These are phyloP conservation scores for Trametes sanguinea DNA, from an alignment of 768 basidiomycete genomes.

Conservation along the genomic window DNA sequence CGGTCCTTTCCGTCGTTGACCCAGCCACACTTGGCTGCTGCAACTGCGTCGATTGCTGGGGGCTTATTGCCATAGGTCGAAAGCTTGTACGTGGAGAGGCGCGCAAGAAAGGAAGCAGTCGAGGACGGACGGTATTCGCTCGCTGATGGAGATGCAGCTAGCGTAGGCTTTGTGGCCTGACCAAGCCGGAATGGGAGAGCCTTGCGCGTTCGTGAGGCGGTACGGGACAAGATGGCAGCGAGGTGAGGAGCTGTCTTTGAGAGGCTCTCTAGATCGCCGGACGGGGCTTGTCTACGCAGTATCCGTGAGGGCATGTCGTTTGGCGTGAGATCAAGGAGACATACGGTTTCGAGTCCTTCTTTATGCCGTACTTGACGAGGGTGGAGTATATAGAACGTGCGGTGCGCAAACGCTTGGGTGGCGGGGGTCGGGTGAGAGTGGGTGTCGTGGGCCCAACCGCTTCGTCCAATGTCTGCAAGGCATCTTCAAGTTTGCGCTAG, in stretches of 20 bases:
- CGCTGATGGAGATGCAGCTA: constrained; percentile 35
- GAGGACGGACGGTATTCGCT: constrained; percentile 83
- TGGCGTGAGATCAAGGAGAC: constrained; percentile 4
- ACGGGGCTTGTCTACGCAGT: constrained; percentile 11
- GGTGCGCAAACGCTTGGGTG: constrained; percentile 56
- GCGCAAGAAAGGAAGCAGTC: constrained; percentile 66
- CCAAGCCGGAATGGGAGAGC: constrained; percentile 48
- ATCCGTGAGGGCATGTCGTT: background rate
- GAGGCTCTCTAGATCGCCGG: constrained; percentile 35
- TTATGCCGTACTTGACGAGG: constrained; percentile 75
- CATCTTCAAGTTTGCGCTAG: constrained; percentile 83
- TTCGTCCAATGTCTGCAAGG: constrained; percentile 68
- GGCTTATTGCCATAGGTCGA: constrained; percentile 83
- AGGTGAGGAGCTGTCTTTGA: constrained; percentile 70
- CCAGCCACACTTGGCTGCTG: constrained; percentile 84
- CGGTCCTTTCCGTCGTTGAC: constrained; percentile 81
- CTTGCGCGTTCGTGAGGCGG: constrained; percentile 57
- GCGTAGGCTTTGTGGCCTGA: constrained; percentile 28
- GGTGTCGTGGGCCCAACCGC: constrained; percentile 50
- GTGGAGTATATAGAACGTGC: constrained; percentile 73
- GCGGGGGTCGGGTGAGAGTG: constrained; percentile 31
- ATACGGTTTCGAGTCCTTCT: constrained; percentile 46
- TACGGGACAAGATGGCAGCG: constrained; percentile 68
- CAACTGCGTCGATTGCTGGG: constrained; percentile 69
- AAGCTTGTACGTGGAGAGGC: constrained; percentile 77